These are phyloP conservation scores for Talaromyces verruculosus DNA, from an alignment of 2,329 filamentous ascomycete species.

Conservation along the genomic window DNA sequence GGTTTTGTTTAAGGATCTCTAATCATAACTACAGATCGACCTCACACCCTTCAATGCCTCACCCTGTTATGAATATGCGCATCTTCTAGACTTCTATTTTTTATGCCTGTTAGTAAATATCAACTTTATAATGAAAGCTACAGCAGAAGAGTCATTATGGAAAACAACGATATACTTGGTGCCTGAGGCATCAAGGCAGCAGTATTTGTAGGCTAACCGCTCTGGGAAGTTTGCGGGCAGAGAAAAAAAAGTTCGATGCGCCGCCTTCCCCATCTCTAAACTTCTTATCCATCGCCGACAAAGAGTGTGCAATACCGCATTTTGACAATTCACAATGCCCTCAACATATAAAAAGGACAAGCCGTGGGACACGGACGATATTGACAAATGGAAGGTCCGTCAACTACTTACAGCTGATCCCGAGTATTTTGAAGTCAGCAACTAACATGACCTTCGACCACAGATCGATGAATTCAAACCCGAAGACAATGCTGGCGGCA, in stretches of 20 bases:
- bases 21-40: neutral
- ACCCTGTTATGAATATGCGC: neutral
- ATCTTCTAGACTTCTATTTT: neutral
- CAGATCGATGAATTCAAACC: slow-evolving; percentile 79
- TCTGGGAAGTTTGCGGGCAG: slow-evolving; percentile 8
- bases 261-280: slow-evolving; percentile 14
- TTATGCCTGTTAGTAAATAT: neutral
- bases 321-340: slow-evolving; percentile 61
- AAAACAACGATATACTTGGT: neutral
- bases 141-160: neutral
- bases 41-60: neutral
- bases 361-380: slow-evolving; percentile 93
- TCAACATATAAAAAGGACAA: slow-evolving; percentile 88
- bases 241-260: slow-evolving; percentile 19
- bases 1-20: neutral
- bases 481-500: slow-evolving; percentile 79
- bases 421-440: neutral
- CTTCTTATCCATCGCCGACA: slow-evolving; percentile 11
- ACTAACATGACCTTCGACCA: neutral
- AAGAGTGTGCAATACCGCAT: neutral
- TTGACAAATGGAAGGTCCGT: slow-evolving; percentile 87
- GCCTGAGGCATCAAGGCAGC: slow-evolving; percentile 17
- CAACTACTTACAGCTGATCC: neutral
- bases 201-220: neutral
- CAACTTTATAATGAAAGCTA: neutral